Evolutionary conservation across 2,329 filamentous ascomycete species (phyloP), one percentile per base, ranked within the genome.

Genomic region (Curvularia hawaiiensis): DNA sequence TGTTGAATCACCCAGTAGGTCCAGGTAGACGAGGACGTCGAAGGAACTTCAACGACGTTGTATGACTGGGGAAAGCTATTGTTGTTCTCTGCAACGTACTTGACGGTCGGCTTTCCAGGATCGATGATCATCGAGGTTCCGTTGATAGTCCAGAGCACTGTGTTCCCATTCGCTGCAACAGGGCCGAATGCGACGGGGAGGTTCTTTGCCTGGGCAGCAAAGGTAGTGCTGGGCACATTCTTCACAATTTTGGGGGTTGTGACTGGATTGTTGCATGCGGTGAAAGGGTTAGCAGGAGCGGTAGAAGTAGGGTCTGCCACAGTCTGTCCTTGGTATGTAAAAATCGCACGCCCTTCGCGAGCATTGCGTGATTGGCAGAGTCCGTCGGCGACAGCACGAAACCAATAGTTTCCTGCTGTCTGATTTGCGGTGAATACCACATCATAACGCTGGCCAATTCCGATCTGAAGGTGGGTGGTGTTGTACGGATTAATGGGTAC

Each of bases 1-100:
- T 78, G 74, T 51, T 82, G 79, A 40, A 82, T 78, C 33, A 82
- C 72, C 79, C 79, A 82, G 65, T 78, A 81, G 0, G 76, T 78
- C 79, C 78, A 80, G 24, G 51, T 48, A 18, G 54, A 64, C 28
- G 55, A 40, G 3, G 58, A 61, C 6, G 67, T 68, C 4, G 68
- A 70, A 14, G 76, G 69, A 9, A 80, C 72, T 8, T 76, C 61
- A 30, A 82, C 71, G n/a, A 82, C 67, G 56, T 80, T 80, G 56
- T 78, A 77, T 5, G 65, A 66, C 2, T 50, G 54, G 2, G 79
- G 76, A 57, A 77, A 80, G 59, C 58, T 76, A 35, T 70, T 74
- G 65, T 80, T 79, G 30, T 69, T 66, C 35, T 79, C 67, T 18
- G 77, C 68, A 41, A 81, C 65, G 56, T 80, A 80, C 47, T 78